Base-by-base conservation (phyloP, 768 basidiomycete genomes). In the Boletus subcaerulescens region DNA sequence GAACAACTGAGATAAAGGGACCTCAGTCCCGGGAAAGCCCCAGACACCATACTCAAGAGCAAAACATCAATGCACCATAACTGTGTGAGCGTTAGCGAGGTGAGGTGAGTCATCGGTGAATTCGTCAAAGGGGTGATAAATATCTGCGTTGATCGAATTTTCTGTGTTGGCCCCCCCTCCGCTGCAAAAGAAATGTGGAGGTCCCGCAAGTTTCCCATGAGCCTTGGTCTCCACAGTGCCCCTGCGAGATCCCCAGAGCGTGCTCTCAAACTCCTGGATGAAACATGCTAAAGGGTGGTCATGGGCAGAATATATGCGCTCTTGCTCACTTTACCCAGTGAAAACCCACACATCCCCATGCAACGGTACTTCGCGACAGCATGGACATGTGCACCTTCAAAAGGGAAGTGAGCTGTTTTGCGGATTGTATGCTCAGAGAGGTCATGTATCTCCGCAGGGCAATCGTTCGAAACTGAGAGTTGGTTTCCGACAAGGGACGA, bases 1-100 rank as follows among this genome's bases (percentile, higher is more conserved):
- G 81, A 78, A 55, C 81, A 82, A 61, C 80, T 83, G 45, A 89
- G 71, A 56, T 80, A 74, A 13, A 89, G 77, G 47, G 74, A 69
- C 3, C 56, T 52, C 42, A 89, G 68, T 26, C 58, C 63, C 35
- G 80, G 77, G 48, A 86, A 82, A 2, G 66, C 66, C 15, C 57
- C 60, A 1, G 82, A 74, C 35, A 89, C 71, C n/a, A 73, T 56
- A 7, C 60, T 57, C 26, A 90, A 73, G 42, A 87, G 63, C 13
- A 69, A 60, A 18, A 67, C 55, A 57, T 85, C 84, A 38, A 89
- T 80, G 26, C 77, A 77, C 56, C 86, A 82, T n/a, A 90, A 67
- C 22, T 68, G 72, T 2, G 77, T 78, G 35, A 89, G 70, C 9
- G 70, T 76, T 10, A 90, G 70, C 6, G 72, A 73, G 17, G 74